A percentile compares a stretch with the other conserved stretches of the same genome.
Conservation (phyloP, 768 basidiomycete species). For the Multifurca ochricompacta region DNA sequence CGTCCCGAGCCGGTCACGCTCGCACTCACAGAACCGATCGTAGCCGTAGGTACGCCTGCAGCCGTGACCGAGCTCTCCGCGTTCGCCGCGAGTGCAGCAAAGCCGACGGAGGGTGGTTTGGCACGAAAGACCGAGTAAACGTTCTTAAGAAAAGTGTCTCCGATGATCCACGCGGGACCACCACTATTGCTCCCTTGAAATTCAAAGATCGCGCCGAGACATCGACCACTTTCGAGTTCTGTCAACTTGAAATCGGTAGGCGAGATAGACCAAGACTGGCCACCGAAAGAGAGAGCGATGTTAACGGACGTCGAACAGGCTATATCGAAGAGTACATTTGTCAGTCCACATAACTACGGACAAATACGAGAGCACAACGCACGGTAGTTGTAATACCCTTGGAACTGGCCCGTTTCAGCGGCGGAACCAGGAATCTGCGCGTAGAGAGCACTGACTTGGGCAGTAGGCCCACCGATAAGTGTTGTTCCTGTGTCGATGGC, state of each 20-base stretch:
- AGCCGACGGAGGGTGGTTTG: constrained; percentile 72
- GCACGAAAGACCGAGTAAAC: constrained; percentile 88
- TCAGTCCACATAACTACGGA: background rate
- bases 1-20: constrained; percentile 32
- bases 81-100: constrained; percentile 57
- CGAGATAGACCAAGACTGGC: constrained; percentile 66
- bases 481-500: constrained; percentile 98
- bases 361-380: constrained; percentile 1
- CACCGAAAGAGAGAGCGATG: constrained; percentile 67
- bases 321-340: constrained; percentile 40
- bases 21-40: constrained; percentile 46
- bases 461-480: constrained; percentile 75
- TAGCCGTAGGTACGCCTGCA: constrained; percentile 40
- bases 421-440: constrained; percentile 63
- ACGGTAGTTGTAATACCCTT: constrained; percentile 87
- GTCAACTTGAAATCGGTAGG: constrained; percentile 72
- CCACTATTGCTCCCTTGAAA: constrained; percentile 41
- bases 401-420: constrained; percentile 52
- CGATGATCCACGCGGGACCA: constrained; percentile 78
- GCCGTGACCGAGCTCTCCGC: constrained; percentile 38
- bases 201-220: constrained; percentile 81
- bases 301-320: constrained; percentile 67
- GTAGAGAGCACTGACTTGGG: constrained; percentile 55
- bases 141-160: constrained; percentile 93
- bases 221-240: constrained; percentile 43